Evolutionary conservation across 23 red algal genomes (phyloP).

Genomic region (Gracilaria domingensis): DNA sequence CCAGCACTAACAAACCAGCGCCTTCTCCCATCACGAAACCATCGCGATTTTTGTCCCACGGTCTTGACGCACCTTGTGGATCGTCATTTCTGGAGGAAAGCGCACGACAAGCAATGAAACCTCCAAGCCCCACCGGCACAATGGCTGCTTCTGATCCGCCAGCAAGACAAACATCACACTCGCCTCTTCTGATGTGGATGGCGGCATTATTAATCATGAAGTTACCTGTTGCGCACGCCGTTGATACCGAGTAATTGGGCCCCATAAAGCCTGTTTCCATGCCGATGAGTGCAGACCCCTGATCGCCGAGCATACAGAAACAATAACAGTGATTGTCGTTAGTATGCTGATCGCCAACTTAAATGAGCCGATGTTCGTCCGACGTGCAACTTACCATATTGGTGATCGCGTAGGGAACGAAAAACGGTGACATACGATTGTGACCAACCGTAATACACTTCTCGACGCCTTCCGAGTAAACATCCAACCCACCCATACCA

Average conservation of each 20-base stretch:
- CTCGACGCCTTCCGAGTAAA: slow-evolving; percentile 82
- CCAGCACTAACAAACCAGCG: slow-evolving; percentile 87
- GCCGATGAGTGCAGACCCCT: slow-evolving; percentile 82
- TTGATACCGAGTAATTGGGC: slow-evolving; percentile 94
- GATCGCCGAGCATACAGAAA: neutral
- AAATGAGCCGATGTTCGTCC: neutral
- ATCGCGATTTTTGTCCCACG: slow-evolving; percentile 96
- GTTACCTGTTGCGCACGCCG: slow-evolving; percentile 96
- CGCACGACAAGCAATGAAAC: slow-evolving; percentile 99
- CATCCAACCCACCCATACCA: slow-evolving; percentile 94
- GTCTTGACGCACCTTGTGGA: slow-evolving; percentile 79
- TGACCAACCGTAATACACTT: slow-evolving; percentile 71
- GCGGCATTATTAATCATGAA: slow-evolving; percentile 96
- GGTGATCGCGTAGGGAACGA: slow-evolving; percentile 98
- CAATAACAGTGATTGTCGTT: neutral
- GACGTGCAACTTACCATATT: slow-evolving; percentile 85
- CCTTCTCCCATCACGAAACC: slow-evolving; percentile 99
- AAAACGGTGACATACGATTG: slow-evolving; percentile 94
- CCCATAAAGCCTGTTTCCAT: slow-evolving; percentile 95
- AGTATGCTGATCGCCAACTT: neutral
- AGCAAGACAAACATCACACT: slow-evolving; percentile 89
- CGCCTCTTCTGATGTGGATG: slow-evolving; percentile 93
- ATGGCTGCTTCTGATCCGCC: slow-evolving; percentile 97
- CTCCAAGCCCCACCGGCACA: slow-evolving; percentile 88
- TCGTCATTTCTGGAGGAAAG: slow-evolving; percentile 87